phyloP scores from a whole-genome alignment of 2,329 filamentous ascomycete genomes.

The Ophioceras dolichostomum region DNA sequence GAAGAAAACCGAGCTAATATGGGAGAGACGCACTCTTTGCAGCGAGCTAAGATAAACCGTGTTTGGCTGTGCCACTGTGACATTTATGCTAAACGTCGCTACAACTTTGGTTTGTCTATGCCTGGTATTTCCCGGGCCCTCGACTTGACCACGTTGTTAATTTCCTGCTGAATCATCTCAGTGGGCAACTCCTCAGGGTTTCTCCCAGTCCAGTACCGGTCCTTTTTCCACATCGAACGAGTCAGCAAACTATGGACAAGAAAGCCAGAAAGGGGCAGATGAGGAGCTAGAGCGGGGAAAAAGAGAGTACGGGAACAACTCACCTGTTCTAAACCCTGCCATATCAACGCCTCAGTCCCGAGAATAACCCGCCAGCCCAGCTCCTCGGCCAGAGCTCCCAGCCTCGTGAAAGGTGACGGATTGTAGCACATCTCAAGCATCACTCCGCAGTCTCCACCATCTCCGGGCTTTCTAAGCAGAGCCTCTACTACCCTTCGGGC shows the following conservation, averaged over 20 bases:
- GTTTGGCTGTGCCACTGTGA: no score
- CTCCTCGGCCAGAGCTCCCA: conserved; percentile 46
- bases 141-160: no score
- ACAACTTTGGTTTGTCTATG: no score
- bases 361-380: conserved; percentile 63
- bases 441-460: conserved; percentile 23
- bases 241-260: no score
- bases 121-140: no score
- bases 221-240: no score
- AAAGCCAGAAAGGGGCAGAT: no score
- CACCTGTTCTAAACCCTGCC: conserved; percentile 60
- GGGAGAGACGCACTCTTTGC: no score
- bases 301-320: no score
- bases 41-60: no score
- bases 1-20: no score
- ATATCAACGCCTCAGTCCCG: conserved; percentile 67
- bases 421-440: conserved; percentile 81
- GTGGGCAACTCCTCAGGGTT: conserved; percentile 46
- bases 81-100: no score
- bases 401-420: conserved; percentile 54
- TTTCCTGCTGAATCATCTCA: conserved; percentile 41
- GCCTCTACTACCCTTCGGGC: conserved; percentile 43
- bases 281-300: background rate
- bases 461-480: conserved; percentile 22
- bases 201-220: conserved; percentile 52